phyloP scores from a whole-genome alignment of 2,329 filamentous ascomycete genomes.

The Paraconiothyrium sp. region DNA sequence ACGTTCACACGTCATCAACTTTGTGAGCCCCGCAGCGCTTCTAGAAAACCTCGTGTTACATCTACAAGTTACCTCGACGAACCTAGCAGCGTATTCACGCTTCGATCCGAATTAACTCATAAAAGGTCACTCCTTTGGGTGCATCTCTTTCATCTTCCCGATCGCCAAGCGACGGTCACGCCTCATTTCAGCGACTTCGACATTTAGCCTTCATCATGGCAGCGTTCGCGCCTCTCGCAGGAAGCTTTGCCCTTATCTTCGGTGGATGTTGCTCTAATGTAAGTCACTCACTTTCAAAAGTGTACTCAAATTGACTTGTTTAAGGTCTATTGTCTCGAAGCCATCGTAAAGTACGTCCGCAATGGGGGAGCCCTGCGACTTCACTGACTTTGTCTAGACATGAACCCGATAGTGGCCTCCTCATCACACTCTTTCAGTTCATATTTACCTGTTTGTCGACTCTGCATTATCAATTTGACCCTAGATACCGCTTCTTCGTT shows the following conservation, averaged over 20 bases:
- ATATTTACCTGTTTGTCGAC: slow-evolving; percentile 70
- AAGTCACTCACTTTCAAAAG: slow-evolving; percentile 44
- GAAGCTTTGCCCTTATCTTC: slow-evolving; percentile 87
- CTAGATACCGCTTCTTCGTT: slow-evolving; percentile 75
- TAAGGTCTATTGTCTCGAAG: slow-evolving; percentile 94
- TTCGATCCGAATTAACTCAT: not conserved
- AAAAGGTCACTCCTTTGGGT: not conserved
- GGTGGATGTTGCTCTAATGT: slow-evolving; percentile 96
- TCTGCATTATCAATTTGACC: slow-evolving; percentile 56
- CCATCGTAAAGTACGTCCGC: slow-evolving; percentile 85
- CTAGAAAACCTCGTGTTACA: not conserved
- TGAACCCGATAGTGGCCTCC: slow-evolving; percentile 84
- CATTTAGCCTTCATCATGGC: slow-evolving; percentile 34
- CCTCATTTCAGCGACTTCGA: not conserved
- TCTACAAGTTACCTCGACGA: not conserved
- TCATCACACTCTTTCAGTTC: slow-evolving; percentile 63
- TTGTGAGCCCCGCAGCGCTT: slow-evolving; percentile 1
- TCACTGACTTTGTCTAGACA: slow-evolving; percentile 63
- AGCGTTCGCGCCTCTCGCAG: slow-evolving; percentile 47
- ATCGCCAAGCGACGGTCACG: not conserved
- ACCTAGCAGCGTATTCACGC: not conserved
- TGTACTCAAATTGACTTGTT: slow-evolving; percentile 27
- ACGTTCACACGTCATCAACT: slow-evolving; percentile 9
- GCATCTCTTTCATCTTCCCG: not conserved
- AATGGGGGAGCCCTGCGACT: too few species aligned